Conservation (phyloP, 495 filamentous ascomycete genomes). For the Sabuloglossum arenarium region DNA sequence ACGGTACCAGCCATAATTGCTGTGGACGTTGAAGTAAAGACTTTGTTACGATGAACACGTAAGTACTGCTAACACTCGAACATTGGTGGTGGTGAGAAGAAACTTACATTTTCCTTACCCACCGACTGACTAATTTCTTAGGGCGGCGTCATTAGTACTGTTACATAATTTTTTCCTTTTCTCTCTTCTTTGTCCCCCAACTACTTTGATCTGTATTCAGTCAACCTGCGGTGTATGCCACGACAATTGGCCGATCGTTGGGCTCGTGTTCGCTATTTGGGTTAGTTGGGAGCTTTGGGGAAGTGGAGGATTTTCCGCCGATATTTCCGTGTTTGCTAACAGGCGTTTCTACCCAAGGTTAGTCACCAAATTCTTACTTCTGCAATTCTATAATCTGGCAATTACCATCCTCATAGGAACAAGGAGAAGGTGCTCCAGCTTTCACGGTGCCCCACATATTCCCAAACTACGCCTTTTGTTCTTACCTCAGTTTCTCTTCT, state of each 20-base stretch:
- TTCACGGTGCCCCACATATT: background rate
- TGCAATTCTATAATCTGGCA: background rate
- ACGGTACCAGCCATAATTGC: background rate
- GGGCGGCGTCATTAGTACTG: too few species aligned
- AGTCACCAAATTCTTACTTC: too few species aligned
- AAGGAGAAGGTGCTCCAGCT: background rate
- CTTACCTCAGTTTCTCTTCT: background rate
- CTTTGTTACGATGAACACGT: too few species aligned
- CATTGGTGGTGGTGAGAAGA: too few species aligned
- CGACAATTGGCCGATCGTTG: constrained; percentile 4
- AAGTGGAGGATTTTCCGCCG: background rate
- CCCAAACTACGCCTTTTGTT: background rate
- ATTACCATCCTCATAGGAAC: background rate
- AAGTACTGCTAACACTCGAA: too few species aligned
- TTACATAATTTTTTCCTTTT: too few species aligned
- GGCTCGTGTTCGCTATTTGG: constrained; percentile 6
- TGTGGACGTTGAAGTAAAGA: too few species aligned
- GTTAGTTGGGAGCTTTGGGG: background rate
- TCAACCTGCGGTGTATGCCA: background rate
- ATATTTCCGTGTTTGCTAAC: background rate
- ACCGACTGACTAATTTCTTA: too few species aligned
- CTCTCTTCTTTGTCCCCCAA: background rate
- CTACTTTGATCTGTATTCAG: background rate
- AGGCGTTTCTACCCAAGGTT: background rate
- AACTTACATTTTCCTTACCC: background rate